phyloP scores from a whole-genome alignment of 441 rosid species.

The Populus tomentosa region DNA sequence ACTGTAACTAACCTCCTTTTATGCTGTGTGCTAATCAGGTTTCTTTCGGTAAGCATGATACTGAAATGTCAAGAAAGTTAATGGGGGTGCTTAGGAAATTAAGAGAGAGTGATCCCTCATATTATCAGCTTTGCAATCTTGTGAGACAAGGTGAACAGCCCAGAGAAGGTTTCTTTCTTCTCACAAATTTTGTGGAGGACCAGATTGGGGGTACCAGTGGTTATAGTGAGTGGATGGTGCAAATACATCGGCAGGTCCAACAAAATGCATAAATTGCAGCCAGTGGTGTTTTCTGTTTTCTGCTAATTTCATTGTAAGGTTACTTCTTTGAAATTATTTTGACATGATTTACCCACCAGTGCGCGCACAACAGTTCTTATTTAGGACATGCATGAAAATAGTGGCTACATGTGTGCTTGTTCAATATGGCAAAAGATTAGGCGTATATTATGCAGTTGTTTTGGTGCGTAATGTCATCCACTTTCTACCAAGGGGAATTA shows the following conservation, averaged over 20 bases:
- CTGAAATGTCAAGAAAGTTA: constrained; percentile 86
- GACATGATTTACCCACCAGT: background rate
- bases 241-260: constrained; percentile 82
- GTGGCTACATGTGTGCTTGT: background rate
- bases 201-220: constrained; percentile 70
- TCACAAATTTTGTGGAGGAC: constrained; percentile 79
- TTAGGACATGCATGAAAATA: background rate
- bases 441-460: background rate
- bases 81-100: constrained; percentile 53
- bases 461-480: background rate
- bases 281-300: constrained; percentile 19
- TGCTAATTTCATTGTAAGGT: background rate
- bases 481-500: background rate
- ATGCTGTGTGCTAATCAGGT: constrained; percentile 42
- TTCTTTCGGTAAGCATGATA: constrained; percentile 50
- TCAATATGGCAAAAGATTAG: background rate
- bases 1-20: constrained; percentile 5
- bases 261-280: constrained; percentile 58
- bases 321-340: background rate
- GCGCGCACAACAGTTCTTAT: background rate
- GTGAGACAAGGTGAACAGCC: constrained; percentile 99
- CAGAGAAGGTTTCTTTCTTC: constrained; percentile 83
- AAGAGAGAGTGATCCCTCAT: constrained; percentile 69
- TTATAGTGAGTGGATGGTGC: constrained; percentile 78
- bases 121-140: constrained; percentile 66